A percentile compares a stretch with the other conserved stretches of the same genome.
Evolutionary conservation across 768 basidiomycete species (phyloP).

Genomic region (Amanita rimosa): DNA sequence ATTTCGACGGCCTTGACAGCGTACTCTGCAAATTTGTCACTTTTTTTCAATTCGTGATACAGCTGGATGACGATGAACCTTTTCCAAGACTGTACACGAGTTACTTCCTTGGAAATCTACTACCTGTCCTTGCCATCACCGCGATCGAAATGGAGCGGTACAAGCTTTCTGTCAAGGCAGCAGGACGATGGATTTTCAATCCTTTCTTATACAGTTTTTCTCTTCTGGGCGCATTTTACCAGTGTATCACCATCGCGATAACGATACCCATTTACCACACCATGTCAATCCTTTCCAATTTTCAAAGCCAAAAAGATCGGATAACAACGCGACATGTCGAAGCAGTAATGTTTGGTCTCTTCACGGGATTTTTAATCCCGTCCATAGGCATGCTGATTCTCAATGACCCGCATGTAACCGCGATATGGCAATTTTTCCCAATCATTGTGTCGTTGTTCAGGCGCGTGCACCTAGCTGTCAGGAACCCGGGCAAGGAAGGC

Average conservation of each 20-base stretch:
- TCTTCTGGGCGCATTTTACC: constrained; percentile 19
- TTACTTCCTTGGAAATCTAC: constrained; percentile 24
- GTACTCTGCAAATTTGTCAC: constrained; percentile 31
- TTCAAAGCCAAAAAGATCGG: constrained; percentile 14
- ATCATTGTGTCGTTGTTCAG: constrained; percentile 31
- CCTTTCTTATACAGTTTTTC: constrained; percentile 26
- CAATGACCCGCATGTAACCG: constrained; percentile 30
- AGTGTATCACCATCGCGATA: constrained; percentile 30
- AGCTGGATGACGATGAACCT: constrained; percentile 13
- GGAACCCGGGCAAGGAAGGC: constrained; percentile 23
- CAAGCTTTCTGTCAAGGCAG: constrained; percentile 4
- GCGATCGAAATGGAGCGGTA: constrained; percentile 32
- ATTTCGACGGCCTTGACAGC: constrained; percentile 21
- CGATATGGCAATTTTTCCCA: constrained; percentile 45
- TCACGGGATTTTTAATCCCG: constrained; percentile 35
- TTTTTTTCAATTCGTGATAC: constrained; percentile 36
- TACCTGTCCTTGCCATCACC: constrained; percentile 28
- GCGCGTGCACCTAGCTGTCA: constrained; percentile 25
- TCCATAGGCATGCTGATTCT: constrained; percentile 32
- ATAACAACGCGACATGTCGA: constrained; percentile 38
- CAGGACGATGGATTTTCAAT: constrained; percentile 11
- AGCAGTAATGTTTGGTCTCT: constrained; percentile 37
- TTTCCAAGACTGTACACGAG: constrained; percentile 19
- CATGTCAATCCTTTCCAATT: constrained; percentile 28
- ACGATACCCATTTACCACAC: constrained; percentile 38